phyloP scores from a whole-genome alignment of 129 eudicot genomes.

The Flaveria sonorensis region DNA sequence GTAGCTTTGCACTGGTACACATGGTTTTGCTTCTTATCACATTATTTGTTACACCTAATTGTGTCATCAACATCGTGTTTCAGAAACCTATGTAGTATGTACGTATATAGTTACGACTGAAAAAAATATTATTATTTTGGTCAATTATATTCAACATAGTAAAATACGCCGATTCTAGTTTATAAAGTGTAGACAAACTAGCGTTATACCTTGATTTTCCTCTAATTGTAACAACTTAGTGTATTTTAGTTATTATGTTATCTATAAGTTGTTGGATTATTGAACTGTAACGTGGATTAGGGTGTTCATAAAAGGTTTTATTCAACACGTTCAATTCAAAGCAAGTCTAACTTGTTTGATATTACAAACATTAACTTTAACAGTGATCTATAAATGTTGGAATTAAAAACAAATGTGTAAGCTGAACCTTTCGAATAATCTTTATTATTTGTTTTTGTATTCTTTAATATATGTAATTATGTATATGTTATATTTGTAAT shows the following conservation, averaged over 20 bases:
- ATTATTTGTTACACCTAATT: conserved; percentile 38
- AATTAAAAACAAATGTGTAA: no score
- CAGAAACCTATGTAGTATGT: conserved; percentile 13
- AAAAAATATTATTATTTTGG: neutral
- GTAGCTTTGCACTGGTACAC: conserved; percentile 39
- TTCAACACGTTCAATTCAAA: no score
- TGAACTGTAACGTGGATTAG: no score
- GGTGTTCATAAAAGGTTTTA: no score
- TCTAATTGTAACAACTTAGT: neutral
- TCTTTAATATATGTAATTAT: no score
- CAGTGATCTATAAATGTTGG: no score
- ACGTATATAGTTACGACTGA: neutral
- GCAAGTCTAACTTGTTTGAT: no score
- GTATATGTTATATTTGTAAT: no score
- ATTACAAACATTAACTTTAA: no score
- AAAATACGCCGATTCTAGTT: neutral
- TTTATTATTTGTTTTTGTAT: no score
- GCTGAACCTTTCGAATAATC: no score
- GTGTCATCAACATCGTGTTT: conserved; percentile 30
- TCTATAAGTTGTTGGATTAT: neutral
- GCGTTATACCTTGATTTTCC: neutral
- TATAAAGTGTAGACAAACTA: neutral
- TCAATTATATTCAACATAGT: neutral
- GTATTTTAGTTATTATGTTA: neutral
- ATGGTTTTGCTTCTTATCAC: conserved; percentile 41